These are phyloP conservation scores for Arthroderma sp. DNA, from an alignment of 2,329 filamentous ascomycete genomes.

Conservation along the genomic window DNA sequence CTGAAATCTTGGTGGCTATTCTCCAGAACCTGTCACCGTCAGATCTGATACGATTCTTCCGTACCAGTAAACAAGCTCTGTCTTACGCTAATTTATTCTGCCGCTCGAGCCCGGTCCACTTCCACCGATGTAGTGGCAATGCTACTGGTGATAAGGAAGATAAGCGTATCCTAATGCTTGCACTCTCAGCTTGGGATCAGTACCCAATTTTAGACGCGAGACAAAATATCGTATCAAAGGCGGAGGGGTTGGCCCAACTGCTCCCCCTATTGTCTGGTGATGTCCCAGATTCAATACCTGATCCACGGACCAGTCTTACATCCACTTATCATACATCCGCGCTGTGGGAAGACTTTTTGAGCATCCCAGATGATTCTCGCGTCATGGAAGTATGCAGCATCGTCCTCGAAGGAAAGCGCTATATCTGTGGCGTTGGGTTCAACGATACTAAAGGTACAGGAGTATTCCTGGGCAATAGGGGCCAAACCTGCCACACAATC, in stretches of 20 bases:
- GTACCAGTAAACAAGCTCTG: conserved; percentile 4
- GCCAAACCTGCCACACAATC: neutral
- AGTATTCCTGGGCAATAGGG: neutral
- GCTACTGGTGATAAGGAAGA: neutral
- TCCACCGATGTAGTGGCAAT: conserved; percentile 1
- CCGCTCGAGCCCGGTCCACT: conserved; percentile 2
- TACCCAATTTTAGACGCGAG: conserved; percentile 1
- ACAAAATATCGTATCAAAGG: conserved; percentile 2
- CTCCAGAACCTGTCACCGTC: conserved; percentile 1
- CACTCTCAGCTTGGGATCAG: conserved; percentile 1
- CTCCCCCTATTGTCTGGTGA: conserved; percentile 1
- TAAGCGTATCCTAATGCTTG: conserved; percentile 4
- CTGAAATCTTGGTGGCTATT: conserved; percentile 3
- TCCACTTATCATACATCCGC: neutral
- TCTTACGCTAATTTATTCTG: conserved; percentile 3
- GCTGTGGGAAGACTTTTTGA: conserved; percentile 1
- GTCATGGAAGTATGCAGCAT: conserved; percentile 1
- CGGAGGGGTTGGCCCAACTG: conserved; percentile 1
- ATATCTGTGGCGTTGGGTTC: conserved; percentile 4
- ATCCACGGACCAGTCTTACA: no score
- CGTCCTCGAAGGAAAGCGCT: conserved; percentile 1
- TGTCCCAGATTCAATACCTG: neutral
- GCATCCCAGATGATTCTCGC: neutral
- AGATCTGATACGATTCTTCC: conserved; percentile 3
- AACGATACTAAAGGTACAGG: neutral